A percentile compares a stretch with the other conserved stretches of the same genome.
Evolutionary conservation across 305 asterid genomes (phyloP).

Genomic region (Fraxinus xanthoxyloides): DNA sequence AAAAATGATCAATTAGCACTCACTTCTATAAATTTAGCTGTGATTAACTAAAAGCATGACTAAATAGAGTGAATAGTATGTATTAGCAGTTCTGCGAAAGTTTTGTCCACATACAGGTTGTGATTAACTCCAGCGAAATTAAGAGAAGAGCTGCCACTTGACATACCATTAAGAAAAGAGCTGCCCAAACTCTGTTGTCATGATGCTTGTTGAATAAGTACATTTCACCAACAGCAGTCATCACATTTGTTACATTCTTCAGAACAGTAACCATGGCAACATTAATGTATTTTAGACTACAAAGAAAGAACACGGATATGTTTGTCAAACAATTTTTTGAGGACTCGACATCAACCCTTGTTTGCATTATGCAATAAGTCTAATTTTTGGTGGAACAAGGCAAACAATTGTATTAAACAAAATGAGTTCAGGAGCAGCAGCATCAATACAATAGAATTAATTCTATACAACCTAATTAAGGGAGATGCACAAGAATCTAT

Average conservation of each 20-base stretch:
- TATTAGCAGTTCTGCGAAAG: neutral
- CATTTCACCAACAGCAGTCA: slow-evolving; percentile 93
- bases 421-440: slow-evolving; percentile 2
- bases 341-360: neutral
- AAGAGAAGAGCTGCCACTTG: slow-evolving; percentile 10
- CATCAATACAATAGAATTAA: neutral
- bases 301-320: slow-evolving; percentile 6
- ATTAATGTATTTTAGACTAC: slow-evolving; percentile 77
- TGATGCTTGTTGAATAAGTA: slow-evolving; percentile 81
- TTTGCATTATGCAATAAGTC: neutral
- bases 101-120: neutral
- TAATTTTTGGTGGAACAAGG: neutral
- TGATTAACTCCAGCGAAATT: neutral
- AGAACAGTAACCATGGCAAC: slow-evolving; percentile 95
- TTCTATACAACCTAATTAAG: neutral
- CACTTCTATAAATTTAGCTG: slow-evolving; percentile 8
- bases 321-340: slow-evolving; percentile 10
- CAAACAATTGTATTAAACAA: neutral
- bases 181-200: slow-evolving; percentile 83
- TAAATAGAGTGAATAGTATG: neutral
- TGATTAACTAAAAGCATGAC: slow-evolving; percentile 4
- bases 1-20: neutral
- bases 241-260: slow-evolving; percentile 89
- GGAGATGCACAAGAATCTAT: neutral
- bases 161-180: slow-evolving; percentile 87